Base-by-base conservation (phyloP, 2,329 filamentous ascomycete species). In the Fusarium pseudonygamai region DNA sequence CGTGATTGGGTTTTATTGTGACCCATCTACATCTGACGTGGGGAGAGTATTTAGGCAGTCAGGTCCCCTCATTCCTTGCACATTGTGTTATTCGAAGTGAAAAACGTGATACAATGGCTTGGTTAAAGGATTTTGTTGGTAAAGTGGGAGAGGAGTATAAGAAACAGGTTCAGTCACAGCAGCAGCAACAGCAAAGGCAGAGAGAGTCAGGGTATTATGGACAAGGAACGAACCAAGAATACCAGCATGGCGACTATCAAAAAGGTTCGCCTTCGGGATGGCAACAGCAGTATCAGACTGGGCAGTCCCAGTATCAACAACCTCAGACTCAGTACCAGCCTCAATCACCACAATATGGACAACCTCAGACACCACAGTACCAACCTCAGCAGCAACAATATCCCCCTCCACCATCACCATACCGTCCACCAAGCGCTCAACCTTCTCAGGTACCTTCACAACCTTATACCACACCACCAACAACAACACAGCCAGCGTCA, bases 81-180 rank as follows among this genome's bases (percentile, higher is more conserved):
- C 24, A 8, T 34, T 43, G 46, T 64, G 7, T 16, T 42, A 24
- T 20, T 39, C 24, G 15, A 20, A 43, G 11, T 6, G 14, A 11
- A 37, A 15, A 7, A n/a, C 15, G 15, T 42, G 28, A 12, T 36
- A 14, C 22, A 32, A 78, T 78, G 77, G 75, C 72, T 22, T 75
- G 76, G 60, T 50, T 78, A 7, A 72, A 72, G 8, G 74, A 69
- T 6, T 61, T 75, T 24, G 49, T 79, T 13, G 74, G 68, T 12
- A 79, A 77, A 60, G 76, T 72, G 7, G 75, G 74, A 12, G 75
- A 77, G 30, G 67, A 75, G 57, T 75, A 74, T 37, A 68, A 64
- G 37, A 67, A 75, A 30, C 76, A 77, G 20, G 24, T 47, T 36
- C 40, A 61, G 46, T 34, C 47, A 63, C 63, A 69, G 53, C 49